A percentile compares a stretch with the other conserved stretches of the same genome.
Evolutionary conservation across 371 early-diverging fungal genomes (phyloP).

Genomic region (Quaeritorhiza haematococci): DNA sequence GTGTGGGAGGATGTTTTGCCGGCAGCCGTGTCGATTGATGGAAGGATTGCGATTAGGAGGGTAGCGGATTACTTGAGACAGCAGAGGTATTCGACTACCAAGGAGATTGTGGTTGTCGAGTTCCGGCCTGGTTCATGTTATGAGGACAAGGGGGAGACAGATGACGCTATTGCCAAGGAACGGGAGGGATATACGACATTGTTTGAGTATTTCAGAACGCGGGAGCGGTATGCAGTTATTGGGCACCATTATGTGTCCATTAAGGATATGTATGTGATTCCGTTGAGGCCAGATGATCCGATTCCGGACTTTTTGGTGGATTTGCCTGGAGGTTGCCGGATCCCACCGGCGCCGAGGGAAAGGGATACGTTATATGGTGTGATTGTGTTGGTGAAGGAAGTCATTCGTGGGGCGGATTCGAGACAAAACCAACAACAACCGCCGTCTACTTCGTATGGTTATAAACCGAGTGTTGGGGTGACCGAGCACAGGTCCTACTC

Average conservation of each 20-base stretch:
- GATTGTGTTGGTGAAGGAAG: conserved; percentile 25
- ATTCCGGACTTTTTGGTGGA: conserved; percentile 44
- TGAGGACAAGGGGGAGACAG: too few species aligned
- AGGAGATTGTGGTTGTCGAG: conserved; percentile 57
- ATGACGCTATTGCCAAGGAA: too few species aligned
- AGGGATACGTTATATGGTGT: conserved; percentile 27
- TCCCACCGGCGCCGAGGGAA: conserved; percentile 1
- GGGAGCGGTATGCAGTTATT: conserved; percentile 63
- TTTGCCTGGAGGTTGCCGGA: conserved; percentile 9
- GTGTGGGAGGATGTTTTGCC: conserved; percentile 60
- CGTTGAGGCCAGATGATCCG: conserved; percentile 45
- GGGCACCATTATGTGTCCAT: conserved; percentile 58
- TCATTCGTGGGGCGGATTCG: too few species aligned
- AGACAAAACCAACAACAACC: too few species aligned
- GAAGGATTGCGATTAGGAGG: conserved; percentile 52
- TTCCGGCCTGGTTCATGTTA: too few species aligned
- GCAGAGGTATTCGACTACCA: conserved; percentile 44
- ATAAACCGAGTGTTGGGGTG: too few species aligned
- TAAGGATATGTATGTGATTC: conserved; percentile 74
- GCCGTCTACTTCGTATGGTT: too few species aligned
- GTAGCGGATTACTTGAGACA: conserved; percentile 55
- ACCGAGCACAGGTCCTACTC: too few species aligned
- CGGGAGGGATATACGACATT: conserved; percentile 41
- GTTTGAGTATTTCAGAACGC: conserved; percentile 53
- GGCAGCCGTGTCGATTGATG: conserved; percentile 56